phyloP scores from a whole-genome alignment of 371 early-diverging fungal species.

The Mucor irregularis region DNA sequence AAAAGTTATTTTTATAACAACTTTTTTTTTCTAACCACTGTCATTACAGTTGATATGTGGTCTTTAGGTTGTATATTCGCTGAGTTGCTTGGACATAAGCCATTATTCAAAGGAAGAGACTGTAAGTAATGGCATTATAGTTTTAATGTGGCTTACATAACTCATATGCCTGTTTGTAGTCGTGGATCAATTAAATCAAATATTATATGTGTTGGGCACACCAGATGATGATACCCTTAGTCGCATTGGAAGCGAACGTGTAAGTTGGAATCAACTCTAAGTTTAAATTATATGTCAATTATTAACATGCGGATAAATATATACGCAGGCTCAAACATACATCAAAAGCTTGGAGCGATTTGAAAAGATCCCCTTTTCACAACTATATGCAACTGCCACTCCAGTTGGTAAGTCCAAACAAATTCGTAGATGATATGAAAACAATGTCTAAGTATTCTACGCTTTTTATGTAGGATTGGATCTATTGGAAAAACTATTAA shows the following conservation, averaged over 20 bases:
- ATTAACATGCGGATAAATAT: constrained; percentile 87
- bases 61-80: constrained; percentile 98
- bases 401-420: constrained; percentile 55
- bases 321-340: constrained; percentile 91
- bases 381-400: constrained; percentile 74
- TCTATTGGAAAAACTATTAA: constrained; percentile 75
- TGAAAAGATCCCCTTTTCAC: constrained; percentile 84
- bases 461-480: constrained; percentile 55
- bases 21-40: neutral
- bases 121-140: constrained; percentile 45
- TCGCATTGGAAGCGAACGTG: constrained; percentile 81
- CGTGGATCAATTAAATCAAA: constrained; percentile 99
- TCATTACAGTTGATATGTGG: constrained; percentile 93
- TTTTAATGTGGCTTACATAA: neutral
- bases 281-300: constrained; percentile 43
- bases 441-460: too few species aligned
- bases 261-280: constrained; percentile 1
- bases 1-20: neutral
- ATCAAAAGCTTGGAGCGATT: constrained; percentile 87
- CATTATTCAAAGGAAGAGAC: constrained; percentile 89
- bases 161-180: constrained; percentile 35
- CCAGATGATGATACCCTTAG: constrained; percentile 93
- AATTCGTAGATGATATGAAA: too few species aligned
- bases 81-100: constrained; percentile 89
- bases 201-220: constrained; percentile 95